Evolutionary conservation across 2,329 filamentous ascomycete genomes (phyloP).

Genomic region (Trichothecium roseum): DNA sequence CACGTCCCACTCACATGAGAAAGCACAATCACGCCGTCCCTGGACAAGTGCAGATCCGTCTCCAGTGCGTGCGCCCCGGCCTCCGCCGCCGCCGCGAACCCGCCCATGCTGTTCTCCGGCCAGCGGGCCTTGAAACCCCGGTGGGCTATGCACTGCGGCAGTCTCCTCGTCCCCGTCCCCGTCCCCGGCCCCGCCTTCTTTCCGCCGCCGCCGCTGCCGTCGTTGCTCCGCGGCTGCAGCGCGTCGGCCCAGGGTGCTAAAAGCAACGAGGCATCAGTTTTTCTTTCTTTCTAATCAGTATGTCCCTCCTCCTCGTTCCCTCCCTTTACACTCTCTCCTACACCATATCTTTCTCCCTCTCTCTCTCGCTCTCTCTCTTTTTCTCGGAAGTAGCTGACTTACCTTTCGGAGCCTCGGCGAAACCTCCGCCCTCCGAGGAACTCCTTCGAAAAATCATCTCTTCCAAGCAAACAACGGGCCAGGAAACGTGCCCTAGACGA

Average conservation of each 20-base stretch:
- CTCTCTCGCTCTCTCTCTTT: too few relatives aligned
- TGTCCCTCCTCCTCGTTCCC: background rate
- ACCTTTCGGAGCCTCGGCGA: background rate
- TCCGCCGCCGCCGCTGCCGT: too few relatives aligned
- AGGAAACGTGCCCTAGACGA: too few relatives aligned
- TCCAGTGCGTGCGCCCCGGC: constrained; percentile 75
- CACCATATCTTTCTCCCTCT: too few relatives aligned
- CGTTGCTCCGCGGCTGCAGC: constrained; percentile 14
- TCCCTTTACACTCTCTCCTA: background rate
- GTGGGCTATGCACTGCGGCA: constrained; percentile 69
- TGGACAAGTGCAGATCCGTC: constrained; percentile 76
- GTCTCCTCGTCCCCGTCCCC: constrained; percentile 15
- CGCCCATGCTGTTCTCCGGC: constrained; percentile 79
- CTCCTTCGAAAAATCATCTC: too few relatives aligned
- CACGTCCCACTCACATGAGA: constrained; percentile 52
- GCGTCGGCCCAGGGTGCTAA: constrained; percentile 23
- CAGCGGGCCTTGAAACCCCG: constrained; percentile 66
- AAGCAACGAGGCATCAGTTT: too few relatives aligned
- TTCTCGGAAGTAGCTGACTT: background rate
- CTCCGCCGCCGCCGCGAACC: constrained; percentile 63
- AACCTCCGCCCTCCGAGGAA: too few relatives aligned
- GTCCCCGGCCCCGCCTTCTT: too few relatives aligned
- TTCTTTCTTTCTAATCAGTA: background rate
- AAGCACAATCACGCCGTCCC: constrained; percentile 75
- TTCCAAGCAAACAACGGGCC: too few relatives aligned